Base-by-base conservation (phyloP, 441 rosid species). In the Gossypium armourianum region DNA sequence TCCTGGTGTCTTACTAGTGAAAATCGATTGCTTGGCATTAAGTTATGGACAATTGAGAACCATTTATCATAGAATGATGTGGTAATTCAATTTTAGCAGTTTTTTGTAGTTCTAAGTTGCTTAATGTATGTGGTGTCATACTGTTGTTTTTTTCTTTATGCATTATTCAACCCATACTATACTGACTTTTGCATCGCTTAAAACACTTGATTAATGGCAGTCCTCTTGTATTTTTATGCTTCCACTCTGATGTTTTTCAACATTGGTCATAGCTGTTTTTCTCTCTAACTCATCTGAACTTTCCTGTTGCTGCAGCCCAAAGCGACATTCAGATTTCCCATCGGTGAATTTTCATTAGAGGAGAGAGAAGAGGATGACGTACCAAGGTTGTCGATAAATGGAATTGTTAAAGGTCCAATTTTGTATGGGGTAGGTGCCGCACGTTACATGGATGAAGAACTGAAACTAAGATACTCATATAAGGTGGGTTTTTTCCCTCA, bases 311-410 rank as follows among this genome's bases (percentile, higher is more conserved):
- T 79, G 83, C 79, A 94, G 99, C 99, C 99, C 4, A 87, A 62
- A 82, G 94, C 97, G 29, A 90, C 96, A 4, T 80, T 94, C 45
- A 94, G 87, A 73, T 91, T 94, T 70, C 98, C 98, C 2, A 57
- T 79, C 20, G 98, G 98, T 6, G 93, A 90, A 80, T 77, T 91
- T 75, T 82, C 96, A 0, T 62, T 91, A 69, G 91, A 85, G 84
- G 96, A 88, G 77, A 86, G 74, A 78, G 87, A 80, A 53, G 92
- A 86, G 29, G 90, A 83, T 76, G 94, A 85, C 67, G 84, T 74
- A 66, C 84, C 85, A 72, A 82, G 71, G 68, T 75, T 94, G 69
- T 86, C 92, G 0, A 57, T 88, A n/a, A 85, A 67, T 72, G 97
- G 96, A 53, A 75, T 87, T 55, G 80, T 84, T 71, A 91, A 86